These are phyloP conservation scores for Lasiodiplodia theobromae DNA, from an alignment of 2,329 filamentous ascomycete genomes.

Conservation along the genomic window DNA sequence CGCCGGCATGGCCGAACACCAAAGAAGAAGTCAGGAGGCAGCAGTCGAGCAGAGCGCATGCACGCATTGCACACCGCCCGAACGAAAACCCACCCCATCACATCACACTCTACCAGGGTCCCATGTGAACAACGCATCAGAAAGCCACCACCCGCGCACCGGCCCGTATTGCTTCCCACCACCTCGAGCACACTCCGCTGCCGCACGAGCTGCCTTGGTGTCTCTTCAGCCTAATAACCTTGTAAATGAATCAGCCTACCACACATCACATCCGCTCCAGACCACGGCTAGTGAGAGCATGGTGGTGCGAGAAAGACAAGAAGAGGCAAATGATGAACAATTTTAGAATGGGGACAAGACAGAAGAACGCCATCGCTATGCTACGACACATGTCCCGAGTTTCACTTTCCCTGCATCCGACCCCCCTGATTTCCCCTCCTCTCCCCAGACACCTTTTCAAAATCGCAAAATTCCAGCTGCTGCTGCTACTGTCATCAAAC, in stretches of 20 bases:
- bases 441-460: not conserved
- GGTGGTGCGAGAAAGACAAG: not conserved
- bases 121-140: constrained; percentile 5
- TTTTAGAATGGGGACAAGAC: not conserved
- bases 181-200: not conserved
- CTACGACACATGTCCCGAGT: constrained; percentile 25
- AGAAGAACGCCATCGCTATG: constrained; percentile 28
- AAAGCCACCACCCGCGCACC: constrained; percentile 1
- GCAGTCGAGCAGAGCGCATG: not conserved
- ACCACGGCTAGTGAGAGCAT: not conserved
- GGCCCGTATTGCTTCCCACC: not conserved
- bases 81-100: constrained; percentile 2
- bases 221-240: constrained; percentile 1
- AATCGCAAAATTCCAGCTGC: not conserved
- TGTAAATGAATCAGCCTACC: not conserved
- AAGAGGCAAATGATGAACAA: not conserved
- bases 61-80: constrained; percentile 13
- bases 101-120: not conserved
- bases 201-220: not conserved
- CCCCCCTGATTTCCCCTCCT: not conserved
- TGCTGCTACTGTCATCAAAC: not conserved
- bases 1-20: not conserved
- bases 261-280: not conserved
- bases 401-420: constrained; percentile 16
- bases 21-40: not conserved